Evolutionary conservation across 805 yeast species (phyloP), one percentile per base, ranked within the genome.

Genomic region (Metahyphopichia silvanorum): DNA sequence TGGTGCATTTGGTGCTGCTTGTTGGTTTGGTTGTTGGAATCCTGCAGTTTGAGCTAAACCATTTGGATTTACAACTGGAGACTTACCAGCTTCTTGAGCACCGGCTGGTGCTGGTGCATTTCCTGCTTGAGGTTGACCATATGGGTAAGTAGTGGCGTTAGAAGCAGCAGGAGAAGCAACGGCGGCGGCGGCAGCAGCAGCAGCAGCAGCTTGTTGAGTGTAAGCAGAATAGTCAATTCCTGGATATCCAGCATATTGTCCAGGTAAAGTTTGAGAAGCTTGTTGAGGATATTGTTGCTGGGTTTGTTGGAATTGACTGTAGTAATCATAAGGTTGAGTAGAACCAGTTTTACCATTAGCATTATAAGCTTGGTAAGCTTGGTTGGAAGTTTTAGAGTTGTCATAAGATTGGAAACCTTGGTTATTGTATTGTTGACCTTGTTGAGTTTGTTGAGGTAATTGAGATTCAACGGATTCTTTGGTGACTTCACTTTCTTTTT

Each of bases 201-300:
- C 51, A 26, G 54, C 57, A 32, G 53, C 55, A 31, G 47, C 51
- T 42, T 59, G 68, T 35, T 56, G 63, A 31, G 52, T 58, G 46
- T 65, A 64, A 23, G 57, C 58, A 25, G 62, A 51, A 53, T 67
- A 67, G 45, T 67, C 74, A 28, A 57, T 50, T 18, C 67, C 69
- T 29, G 73, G 73, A 51, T 65, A 68, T 28, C 61, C 66, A 29
- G 55, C 70, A 46, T 57, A 67, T 46, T 62, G 69, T 21, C 62
- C 68, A 34, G 72, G 72, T 25, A 59, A 38, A 32, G 55, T 50
- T 40, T 65, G 70, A 22, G 57, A 57, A 33, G 61, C 60, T 44
- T 64, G 70, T 46, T 61, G 68, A 13, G 63, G 62, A 37, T 60
- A 65, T 39, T 64, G 71, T 35, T 57, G 69, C 42, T 59, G 70